Evolutionary conservation across 306 rosid genomes (phyloP), one percentile per base, ranked within the genome.

Genomic region (Rosa persica): DNA sequence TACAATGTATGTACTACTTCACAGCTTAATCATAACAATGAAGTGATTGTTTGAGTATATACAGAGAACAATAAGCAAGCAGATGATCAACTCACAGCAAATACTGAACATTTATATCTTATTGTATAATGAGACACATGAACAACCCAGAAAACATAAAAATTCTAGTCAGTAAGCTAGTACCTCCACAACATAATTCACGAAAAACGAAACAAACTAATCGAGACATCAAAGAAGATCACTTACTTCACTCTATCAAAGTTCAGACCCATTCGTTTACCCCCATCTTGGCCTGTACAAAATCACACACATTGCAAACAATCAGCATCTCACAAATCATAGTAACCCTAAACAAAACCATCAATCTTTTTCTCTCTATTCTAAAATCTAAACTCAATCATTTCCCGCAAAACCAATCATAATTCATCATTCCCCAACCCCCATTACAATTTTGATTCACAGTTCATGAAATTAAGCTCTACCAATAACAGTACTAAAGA

Each of bases 201-300:
- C 23, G 19, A 38, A 73, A 15, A 27, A 44, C 5, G 25, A 74
- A 27, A 57, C 43, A 25, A 13, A 23, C 61, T 20, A 27, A 62
- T 16, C 36, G 17, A 46, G 4, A 52, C 34, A 75, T 25, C 2
- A 12, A 22, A 78, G 36, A 60, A 80, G 47, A 25, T 58, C 43
- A 85, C 96, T 90, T 82, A 91, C 99, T 95, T 93, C 30, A 93
- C 94, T 76, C 99, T 86, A 5, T 93, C 96, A 78, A 93, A 95
- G 74, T 91, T 95, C 75, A 95, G 81, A 80, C 97, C 99, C 93
- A 95, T 93, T 89, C 97, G 78, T 76, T 95, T 93, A 48, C 86
- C 99, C 70, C 89, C 92, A 83, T 95, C 98, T 82, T 93, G 93
- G 66, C 90, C 98, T 95, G 87, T 44, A 67, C 44, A 83, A 38